Evolutionary conservation across 2,329 filamentous ascomycete species (phyloP).

Genomic region (Ramichloridium luteum): DNA sequence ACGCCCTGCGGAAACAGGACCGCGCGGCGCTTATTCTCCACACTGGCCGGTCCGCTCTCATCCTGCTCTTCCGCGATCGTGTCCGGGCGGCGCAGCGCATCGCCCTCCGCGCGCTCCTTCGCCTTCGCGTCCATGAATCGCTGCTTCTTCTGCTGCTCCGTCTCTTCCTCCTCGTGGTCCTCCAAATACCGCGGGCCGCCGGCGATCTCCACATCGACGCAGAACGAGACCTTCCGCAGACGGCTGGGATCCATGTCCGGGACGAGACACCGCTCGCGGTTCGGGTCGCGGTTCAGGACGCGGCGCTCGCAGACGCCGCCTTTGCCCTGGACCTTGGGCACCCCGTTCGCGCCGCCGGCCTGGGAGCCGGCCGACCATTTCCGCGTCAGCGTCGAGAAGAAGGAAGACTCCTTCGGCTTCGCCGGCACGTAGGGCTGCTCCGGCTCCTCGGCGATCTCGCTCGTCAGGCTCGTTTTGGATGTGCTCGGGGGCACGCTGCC

Average conservation of each 20-base stretch:
- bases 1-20: conserved; percentile 4
- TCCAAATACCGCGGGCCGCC: conserved; percentile 63
- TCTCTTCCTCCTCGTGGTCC: conserved; percentile 43
- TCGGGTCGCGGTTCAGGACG: conserved; percentile 72
- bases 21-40: conserved; percentile 22
- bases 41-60: conserved; percentile 30
- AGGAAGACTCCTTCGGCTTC: conserved; percentile 59
- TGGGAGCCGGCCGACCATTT: conserved; percentile 56
- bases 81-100: conserved; percentile 57
- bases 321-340: conserved; percentile 39
- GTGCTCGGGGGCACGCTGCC: conserved; percentile 28
- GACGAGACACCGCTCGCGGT: conserved; percentile 67
- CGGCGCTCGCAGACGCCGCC: conserved; percentile 68
- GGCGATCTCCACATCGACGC: conserved; percentile 93
- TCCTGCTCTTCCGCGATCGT: conserved; percentile 44
- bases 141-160: conserved; percentile 35
- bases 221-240: conserved; percentile 80
- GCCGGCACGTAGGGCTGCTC: conserved; percentile 59
- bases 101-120: conserved; percentile 60
- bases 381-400: conserved; percentile 70
- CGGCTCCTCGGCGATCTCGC: conserved; percentile 27
- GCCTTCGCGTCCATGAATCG: conserved; percentile 50
- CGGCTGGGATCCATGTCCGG: conserved; percentile 69
- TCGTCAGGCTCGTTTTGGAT: conserved; percentile 38
- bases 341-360: conserved; percentile 27